These are phyloP conservation scores for Rhynchospora breviuscula DNA, from an alignment of 176 grass and related monocot genomes.

Conservation along the genomic window DNA sequence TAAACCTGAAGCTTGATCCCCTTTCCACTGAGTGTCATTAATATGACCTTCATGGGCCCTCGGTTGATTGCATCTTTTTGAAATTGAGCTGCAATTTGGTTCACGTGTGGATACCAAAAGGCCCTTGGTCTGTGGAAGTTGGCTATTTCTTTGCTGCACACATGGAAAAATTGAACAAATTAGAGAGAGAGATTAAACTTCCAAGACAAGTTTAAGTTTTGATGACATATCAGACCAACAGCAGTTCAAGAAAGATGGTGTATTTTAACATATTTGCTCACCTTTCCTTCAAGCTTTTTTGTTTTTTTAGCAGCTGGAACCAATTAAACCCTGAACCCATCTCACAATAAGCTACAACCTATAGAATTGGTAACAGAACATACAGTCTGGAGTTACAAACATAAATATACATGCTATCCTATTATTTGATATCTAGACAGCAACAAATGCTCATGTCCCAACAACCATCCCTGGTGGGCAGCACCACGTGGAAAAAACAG, in stretches of 20 bases:
- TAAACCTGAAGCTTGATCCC: constrained; percentile 68
- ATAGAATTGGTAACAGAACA: not conserved
- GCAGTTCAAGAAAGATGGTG: not conserved
- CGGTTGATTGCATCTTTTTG: constrained; percentile 46
- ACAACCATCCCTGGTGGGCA: too few relatives aligned
- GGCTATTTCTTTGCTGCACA: constrained; percentile 79
- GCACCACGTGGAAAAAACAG: not conserved
- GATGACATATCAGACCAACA: not conserved
- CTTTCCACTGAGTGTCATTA: constrained; percentile 83
- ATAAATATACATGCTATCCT: not conserved
- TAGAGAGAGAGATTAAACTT: constrained; percentile 7
- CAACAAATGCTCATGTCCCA: not conserved
- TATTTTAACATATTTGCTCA: not conserved
- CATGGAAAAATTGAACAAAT: constrained; percentile 15
- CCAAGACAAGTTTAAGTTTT: not conserved
- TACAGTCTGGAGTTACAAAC: constrained; percentile 12
- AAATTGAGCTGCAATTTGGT: constrained; percentile 60
- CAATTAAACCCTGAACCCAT: not conserved
- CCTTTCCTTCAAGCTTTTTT: not conserved
- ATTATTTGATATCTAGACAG: not conserved
- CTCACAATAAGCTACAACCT: not conserved
- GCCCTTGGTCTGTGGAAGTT: constrained; percentile 92
- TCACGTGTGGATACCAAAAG: constrained; percentile 87
- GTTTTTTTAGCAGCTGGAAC: not conserved
- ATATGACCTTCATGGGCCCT: constrained; percentile 69